Evolutionary conservation across 106 monocot genomes (phyloP).

Genomic region (Dioscorea dumetorum): DNA sequence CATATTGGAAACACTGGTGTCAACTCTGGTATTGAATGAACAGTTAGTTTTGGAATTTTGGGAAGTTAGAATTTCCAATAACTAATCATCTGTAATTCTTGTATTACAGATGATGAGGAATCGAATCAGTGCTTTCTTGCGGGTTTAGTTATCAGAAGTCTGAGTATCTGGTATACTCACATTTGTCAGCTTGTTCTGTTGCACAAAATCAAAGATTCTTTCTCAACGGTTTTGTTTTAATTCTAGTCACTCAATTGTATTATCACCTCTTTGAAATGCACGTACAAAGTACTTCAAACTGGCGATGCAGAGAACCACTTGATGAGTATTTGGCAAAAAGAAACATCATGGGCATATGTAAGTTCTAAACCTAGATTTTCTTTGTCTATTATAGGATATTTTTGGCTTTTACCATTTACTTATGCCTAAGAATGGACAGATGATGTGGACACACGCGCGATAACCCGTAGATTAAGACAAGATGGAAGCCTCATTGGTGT

Average conservation of each 20-base stretch:
- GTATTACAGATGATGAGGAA: conserved; percentile 82
- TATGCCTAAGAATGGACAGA: conserved; percentile 24
- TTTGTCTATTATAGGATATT: neutral
- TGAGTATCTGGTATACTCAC: conserved; percentile 72
- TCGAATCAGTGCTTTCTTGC: conserved; percentile 79
- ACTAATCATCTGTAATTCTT: too few species aligned
- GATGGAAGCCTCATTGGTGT: conserved; percentile 98
- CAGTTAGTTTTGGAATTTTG: neutral
- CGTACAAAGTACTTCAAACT: conserved; percentile 72
- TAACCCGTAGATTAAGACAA: conserved; percentile 89
- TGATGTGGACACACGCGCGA: conserved; percentile 97
- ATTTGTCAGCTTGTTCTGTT: neutral
- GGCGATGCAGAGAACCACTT: conserved; percentile 81
- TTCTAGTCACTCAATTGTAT: too few species aligned
- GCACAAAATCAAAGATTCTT: neutral
- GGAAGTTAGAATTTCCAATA: too few species aligned
- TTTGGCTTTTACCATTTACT: conserved; percentile 1
- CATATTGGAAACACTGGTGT: conserved; percentile 98
- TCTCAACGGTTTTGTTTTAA: too few species aligned
- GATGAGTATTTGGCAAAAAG: conserved; percentile 82
- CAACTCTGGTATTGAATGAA: conserved; percentile 61
- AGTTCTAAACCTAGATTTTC: conserved; percentile 6
- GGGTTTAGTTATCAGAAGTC: conserved; percentile 78
- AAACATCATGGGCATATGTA: conserved; percentile 98
- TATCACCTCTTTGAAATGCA: neutral